phyloP scores from a whole-genome alignment of 371 early-diverging fungal species.

The Mucor plumbeus region DNA sequence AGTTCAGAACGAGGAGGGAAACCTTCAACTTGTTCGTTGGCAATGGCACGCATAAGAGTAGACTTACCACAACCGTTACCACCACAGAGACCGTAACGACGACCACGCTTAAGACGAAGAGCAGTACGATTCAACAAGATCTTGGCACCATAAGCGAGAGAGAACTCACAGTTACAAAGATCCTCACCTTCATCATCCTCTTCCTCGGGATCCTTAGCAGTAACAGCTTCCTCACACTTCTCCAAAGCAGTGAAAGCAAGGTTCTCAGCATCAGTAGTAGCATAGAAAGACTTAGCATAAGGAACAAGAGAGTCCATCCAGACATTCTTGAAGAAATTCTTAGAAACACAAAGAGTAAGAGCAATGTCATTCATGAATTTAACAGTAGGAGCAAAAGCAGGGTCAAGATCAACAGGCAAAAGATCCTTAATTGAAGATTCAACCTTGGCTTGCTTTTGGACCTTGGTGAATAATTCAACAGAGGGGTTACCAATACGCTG shows the following conservation, averaged over 20 bases:
- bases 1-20: conserved; percentile 77
- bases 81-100: conserved; percentile 84
- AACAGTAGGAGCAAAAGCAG: conserved; percentile 26
- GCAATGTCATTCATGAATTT: conserved; percentile 54
- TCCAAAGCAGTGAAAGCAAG: conserved; percentile 38
- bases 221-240: conserved; percentile 51
- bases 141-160: conserved; percentile 83
- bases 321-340: conserved; percentile 45
- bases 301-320: conserved; percentile 51
- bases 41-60: conserved; percentile 85
- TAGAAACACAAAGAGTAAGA: conserved; percentile 41
- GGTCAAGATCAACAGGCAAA: conserved; percentile 39
- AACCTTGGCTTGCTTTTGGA: conserved; percentile 51
- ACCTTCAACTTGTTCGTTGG: conserved; percentile 75
- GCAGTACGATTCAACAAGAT: conserved; percentile 79
- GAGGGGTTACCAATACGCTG: conserved; percentile 41
- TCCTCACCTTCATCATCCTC: conserved; percentile 77
- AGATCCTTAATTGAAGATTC: conserved; percentile 43
- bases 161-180: conserved; percentile 82
- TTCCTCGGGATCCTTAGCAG: conserved; percentile 46
- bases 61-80: conserved; percentile 90
- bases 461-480: conserved; percentile 40
- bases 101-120: conserved; percentile 76
- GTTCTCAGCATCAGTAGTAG: conserved; percentile 34
- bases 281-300: conserved; percentile 62